Evolutionary conservation across 352 stramenopile genomes (phyloP), one percentile per base, ranked within the genome.

Genomic region (Pythium volutum): DNA sequence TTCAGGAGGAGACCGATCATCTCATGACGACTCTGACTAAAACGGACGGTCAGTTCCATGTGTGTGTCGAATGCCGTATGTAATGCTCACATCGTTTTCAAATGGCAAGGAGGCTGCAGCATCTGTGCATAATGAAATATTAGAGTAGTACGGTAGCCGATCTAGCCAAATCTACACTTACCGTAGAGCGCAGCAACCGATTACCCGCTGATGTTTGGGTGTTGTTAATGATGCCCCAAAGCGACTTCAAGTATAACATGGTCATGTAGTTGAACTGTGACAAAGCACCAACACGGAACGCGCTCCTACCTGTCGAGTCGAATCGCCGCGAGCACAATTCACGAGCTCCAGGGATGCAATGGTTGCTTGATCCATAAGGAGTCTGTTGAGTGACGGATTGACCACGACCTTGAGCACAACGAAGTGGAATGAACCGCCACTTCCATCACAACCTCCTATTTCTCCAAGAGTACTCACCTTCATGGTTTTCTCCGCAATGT

Each of bases 361-460:
- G 9, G 86, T 93, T n/a, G 82, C 77, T 43, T 94, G 79, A 52
- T 94, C 83, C 84, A 95, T 90, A 0, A 95, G 69, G 1, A 94
- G 64, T 53, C 87, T 88, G 27, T 82, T 72, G 0, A 73, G 77
- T 22, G 87, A 91, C 12, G 81, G 83, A 31, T 88, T 91, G 1
- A 93, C 43, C 38, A 93, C 72, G 64, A 93, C 69, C 86, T 95
- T 26, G 0, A 45, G 31, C 14, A 55, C 25, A 11, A 29, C n/a
- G 45, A 41, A 3, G 34, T 46, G 16, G 16, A 49, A 34, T 43
- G 36, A 16, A 43, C 18, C 18, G n/a, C 7, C 36, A 22, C 14
- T 22, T 20, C 6, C 36, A 15, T 43, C 36, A 43, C 36, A n/a
- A 43, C 10, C 14, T 4, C n/a, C 14, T 20, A 6, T 43, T 43